These are phyloP conservation scores for Apiospora sp. DNA, from an alignment of 2,329 filamentous ascomycete species.

Conservation along the genomic window DNA sequence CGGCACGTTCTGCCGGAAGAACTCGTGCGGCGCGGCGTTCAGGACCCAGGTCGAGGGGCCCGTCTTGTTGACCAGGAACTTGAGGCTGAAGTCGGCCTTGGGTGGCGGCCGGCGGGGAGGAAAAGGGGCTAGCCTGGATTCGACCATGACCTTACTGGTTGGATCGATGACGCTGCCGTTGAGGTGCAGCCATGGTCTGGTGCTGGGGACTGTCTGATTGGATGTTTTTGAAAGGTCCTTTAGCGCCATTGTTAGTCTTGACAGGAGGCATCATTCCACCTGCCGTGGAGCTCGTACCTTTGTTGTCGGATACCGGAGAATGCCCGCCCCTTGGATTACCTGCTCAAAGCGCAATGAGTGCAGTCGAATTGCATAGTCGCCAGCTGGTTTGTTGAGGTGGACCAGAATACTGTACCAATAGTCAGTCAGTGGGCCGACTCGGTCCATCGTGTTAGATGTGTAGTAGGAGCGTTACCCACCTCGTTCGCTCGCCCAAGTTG, in stretches of 20 bases:
- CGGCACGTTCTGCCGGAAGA: conserved; percentile 32
- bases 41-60: conserved; percentile 29
- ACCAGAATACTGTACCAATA: conserved; percentile 29
- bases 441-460: background rate
- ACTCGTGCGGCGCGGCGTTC: conserved; percentile 32
- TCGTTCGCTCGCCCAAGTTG: conserved; percentile 32
- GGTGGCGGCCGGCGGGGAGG: conserved; percentile 29
- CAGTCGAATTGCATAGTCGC: conserved; percentile 31
- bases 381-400: conserved; percentile 27
- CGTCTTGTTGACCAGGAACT: conserved; percentile 33
- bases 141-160: conserved; percentile 27
- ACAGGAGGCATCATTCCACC: background rate
- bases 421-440: background rate
- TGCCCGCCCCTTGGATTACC: conserved; percentile 31
- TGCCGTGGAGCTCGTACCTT: background rate
- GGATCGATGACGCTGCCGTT: conserved; percentile 29
- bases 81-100: conserved; percentile 29
- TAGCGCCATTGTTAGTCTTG: background rate
- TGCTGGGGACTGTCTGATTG: conserved; percentile 23
- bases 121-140: conserved; percentile 30
- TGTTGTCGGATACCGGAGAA: conserved; percentile 28
- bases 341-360: conserved; percentile 32
- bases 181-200: conserved; percentile 32
- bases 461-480: conserved; percentile 14
- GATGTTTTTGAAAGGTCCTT: background rate